Evolutionary conservation across 2,329 filamentous ascomycete genomes (phyloP).

Genomic region (Penicillium sp.): DNA sequence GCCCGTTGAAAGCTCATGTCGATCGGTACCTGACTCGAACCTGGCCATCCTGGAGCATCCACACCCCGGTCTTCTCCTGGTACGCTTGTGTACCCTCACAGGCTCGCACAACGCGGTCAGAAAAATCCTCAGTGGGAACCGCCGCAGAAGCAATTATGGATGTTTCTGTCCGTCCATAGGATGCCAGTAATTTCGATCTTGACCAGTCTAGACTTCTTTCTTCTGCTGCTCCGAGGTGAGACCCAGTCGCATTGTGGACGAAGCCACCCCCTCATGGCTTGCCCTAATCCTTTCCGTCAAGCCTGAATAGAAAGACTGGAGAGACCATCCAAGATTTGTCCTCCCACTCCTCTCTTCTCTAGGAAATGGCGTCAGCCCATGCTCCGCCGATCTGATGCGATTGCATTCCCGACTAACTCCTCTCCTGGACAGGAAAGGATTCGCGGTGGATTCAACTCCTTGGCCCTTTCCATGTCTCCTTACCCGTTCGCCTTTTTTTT

Average conservation of each 20-base stretch:
- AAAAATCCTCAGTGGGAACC: background rate
- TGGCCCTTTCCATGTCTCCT: background rate
- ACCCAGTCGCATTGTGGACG: slow-evolving; percentile 5
- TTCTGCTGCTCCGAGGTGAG: slow-evolving; percentile 21
- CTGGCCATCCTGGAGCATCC: slow-evolving; percentile 10
- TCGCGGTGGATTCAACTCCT: slow-evolving; percentile 1
- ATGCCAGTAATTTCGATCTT: slow-evolving; percentile 21
- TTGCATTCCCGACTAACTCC: slow-evolving; percentile 3
- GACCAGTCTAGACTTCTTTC: slow-evolving; percentile 29
- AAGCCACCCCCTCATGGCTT: slow-evolving; percentile 5
- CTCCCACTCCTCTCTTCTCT: background rate
- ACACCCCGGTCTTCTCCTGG: slow-evolving; percentile 5
- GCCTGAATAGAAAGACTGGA: background rate
- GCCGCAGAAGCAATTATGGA: slow-evolving; percentile 23
- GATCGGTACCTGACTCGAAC: slow-evolving; percentile 28
- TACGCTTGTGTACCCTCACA: slow-evolving; percentile 15
- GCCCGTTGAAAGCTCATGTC: slow-evolving; percentile 9
- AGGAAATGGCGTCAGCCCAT: slow-evolving; percentile 21
- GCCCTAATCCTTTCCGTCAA: slow-evolving; percentile 1
- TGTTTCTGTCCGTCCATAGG: slow-evolving; percentile 9
- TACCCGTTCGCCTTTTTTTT: slow-evolving; percentile 1
- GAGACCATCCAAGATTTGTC: slow-evolving; percentile 11
- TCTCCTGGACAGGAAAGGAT: slow-evolving; percentile 9
- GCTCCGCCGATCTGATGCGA: slow-evolving; percentile 14
- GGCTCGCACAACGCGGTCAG: slow-evolving; percentile 1